Percentiles rank a stretch among this genome's conserved stretches.
These are phyloP conservation scores for Saussurea involucrata DNA, from an alignment of 129 eudicot genomes.

Conservation along the genomic window DNA sequence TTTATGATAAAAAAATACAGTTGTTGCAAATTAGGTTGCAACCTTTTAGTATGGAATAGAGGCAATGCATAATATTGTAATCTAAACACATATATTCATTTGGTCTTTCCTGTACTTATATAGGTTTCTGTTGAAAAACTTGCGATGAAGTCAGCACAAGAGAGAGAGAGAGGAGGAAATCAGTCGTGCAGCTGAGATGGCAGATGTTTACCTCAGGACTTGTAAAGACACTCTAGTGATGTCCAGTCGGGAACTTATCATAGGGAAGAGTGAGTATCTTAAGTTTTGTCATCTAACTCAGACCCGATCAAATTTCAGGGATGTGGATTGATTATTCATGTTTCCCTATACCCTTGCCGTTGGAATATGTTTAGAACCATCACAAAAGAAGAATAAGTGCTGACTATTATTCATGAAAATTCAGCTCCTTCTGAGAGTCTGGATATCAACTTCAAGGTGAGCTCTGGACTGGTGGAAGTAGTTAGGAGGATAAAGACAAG, in stretches of 20 bases:
- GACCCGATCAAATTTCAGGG: not conserved
- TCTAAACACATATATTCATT: not conserved
- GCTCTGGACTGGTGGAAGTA: slow-evolving; percentile 97
- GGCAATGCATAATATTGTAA: not conserved
- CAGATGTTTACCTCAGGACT: slow-evolving; percentile 68
- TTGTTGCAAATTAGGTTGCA: not conserved
- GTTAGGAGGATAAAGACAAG: slow-evolving; percentile 76
- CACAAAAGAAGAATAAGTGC: not conserved
- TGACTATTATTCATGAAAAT: slow-evolving; percentile 25
- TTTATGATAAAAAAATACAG: not conserved
- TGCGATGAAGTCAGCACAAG: slow-evolving; percentile 80
- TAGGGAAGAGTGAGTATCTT: slow-evolving; percentile 74
- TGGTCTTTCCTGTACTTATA: not conserved
- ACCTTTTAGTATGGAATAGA: not conserved
- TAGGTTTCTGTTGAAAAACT: slow-evolving; percentile 87
- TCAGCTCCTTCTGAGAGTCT: slow-evolving; percentile 94
- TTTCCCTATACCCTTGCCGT: not conserved
- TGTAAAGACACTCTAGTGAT: slow-evolving; percentile 76
- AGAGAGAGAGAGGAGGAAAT: slow-evolving; percentile 93
- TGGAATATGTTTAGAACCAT: slow-evolving; percentile 7
- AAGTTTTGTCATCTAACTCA: not conserved
- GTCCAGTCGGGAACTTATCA: slow-evolving; percentile 88
- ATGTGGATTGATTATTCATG: not conserved
- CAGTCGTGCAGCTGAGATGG: slow-evolving; percentile 71
- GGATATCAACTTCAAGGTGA: slow-evolving; percentile 87